These are phyloP conservation scores for Moesziomyces parantarcticus DNA, from an alignment of 1,284 basidiomycete genomes.

Conservation along the genomic window DNA sequence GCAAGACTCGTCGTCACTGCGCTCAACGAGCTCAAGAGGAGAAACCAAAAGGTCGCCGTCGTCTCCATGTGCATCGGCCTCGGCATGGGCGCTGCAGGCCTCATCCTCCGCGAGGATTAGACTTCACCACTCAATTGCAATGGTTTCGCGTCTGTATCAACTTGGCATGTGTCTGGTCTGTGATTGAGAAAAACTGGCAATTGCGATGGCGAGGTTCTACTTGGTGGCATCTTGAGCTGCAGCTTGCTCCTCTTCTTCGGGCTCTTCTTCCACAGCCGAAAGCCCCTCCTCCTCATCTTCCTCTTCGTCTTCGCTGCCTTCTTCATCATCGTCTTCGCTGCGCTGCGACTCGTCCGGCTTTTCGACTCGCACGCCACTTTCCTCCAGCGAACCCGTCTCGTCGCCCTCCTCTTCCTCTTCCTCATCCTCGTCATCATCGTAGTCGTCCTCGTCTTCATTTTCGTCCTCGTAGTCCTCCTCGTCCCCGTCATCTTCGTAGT, in stretches of 20 bases:
- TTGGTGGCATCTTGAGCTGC: slow-evolving; percentile 1
- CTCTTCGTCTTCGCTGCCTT: slow-evolving; percentile 39
- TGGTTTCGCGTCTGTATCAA: background rate
- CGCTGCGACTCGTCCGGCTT: background rate
- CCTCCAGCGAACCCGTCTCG: slow-evolving; percentile 25
- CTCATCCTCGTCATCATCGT: slow-evolving; percentile 55
- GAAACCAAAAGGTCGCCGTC: slow-evolving; percentile 82
- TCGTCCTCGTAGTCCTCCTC: slow-evolving; percentile 46
- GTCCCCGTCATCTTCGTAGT: slow-evolving; percentile 62
- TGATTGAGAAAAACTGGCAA: background rate
- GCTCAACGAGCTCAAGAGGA: slow-evolving; percentile 80
- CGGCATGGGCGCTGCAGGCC: slow-evolving; percentile 85
- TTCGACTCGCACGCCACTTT: slow-evolving; percentile 15
- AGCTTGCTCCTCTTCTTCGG: slow-evolving; percentile 23
- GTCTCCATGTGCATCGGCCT: slow-evolving; percentile 82
- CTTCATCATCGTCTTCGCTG: background rate
- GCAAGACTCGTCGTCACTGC: slow-evolving; percentile 88
- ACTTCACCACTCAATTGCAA: background rate
- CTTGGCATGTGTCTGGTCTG: background rate
- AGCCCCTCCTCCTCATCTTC: slow-evolving; percentile 50
- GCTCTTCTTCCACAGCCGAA: slow-evolving; percentile 46
- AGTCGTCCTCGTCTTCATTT: slow-evolving; percentile 28
- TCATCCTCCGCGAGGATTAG: slow-evolving; percentile 74
- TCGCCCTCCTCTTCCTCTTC: slow-evolving; percentile 47
- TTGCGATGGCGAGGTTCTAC: too few relatives aligned